Conservation (phyloP, 805 yeast genomes). For the Hermanozyma aechmeae region DNA sequence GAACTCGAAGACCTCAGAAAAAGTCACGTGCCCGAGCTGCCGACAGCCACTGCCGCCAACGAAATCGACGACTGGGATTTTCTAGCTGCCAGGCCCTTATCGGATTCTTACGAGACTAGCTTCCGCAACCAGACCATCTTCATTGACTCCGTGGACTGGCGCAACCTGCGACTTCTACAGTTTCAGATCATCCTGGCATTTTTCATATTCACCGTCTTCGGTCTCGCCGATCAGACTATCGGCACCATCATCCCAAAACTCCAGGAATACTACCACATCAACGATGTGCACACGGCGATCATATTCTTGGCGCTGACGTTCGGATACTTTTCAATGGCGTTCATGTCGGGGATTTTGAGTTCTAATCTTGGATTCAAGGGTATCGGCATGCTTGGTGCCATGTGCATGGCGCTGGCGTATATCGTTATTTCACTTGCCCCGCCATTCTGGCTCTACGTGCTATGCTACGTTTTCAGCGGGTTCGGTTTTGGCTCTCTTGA, state of each 20-base stretch:
- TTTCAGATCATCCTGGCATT: conserved; percentile 35
- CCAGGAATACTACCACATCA: conserved; percentile 36
- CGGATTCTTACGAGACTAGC: conserved; percentile 8
- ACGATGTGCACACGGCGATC: conserved; percentile 39
- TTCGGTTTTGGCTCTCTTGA: conserved; percentile 50
- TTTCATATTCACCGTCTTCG: conserved; percentile 36
- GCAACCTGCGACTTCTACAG: conserved; percentile 25
- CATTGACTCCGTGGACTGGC: conserved; percentile 33
- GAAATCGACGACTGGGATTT: too few species aligned
- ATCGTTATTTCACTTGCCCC: conserved; percentile 29
- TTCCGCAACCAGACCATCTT: conserved; percentile 18
- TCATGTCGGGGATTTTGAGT: conserved; percentile 36
- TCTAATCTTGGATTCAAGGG: conserved; percentile 39
- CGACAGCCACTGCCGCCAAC: too few species aligned
- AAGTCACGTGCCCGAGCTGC: too few species aligned
- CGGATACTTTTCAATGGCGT: conserved; percentile 49
- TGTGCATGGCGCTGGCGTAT: conserved; percentile 28
- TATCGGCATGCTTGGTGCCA: conserved; percentile 25
- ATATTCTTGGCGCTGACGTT: conserved; percentile 43
- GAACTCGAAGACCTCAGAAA: too few species aligned
- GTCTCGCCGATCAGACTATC: conserved; percentile 51
- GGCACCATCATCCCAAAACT: conserved; percentile 52
- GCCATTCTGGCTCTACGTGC: conserved; percentile 31
- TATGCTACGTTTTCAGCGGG: conserved; percentile 36
- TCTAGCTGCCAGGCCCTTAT: conserved; percentile 1